A percentile compares a stretch with the other conserved stretches of the same genome.
phyloP scores from a whole-genome alignment of 2,329 filamentous ascomycete genomes.

The Fusarium equiseti region DNA sequence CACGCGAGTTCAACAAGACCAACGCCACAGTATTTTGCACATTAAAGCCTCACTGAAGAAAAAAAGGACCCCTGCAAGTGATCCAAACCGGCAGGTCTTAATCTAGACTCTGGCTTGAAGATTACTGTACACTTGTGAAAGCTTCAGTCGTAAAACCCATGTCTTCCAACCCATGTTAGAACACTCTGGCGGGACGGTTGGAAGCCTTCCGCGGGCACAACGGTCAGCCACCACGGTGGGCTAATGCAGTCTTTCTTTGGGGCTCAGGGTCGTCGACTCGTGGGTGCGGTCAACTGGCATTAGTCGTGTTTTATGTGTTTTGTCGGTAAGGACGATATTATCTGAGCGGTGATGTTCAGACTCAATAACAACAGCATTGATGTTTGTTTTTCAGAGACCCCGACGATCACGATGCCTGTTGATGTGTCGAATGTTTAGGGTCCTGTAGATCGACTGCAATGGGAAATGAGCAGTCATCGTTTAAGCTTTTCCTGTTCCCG shows the following conservation, averaged over 20 bases:
- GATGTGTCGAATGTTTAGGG: slow-evolving; percentile 23
- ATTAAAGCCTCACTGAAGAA: slow-evolving; percentile 23
- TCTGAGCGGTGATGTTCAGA: not conserved
- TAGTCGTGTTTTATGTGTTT: slow-evolving; percentile 6
- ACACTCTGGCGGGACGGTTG: slow-evolving; percentile 37
- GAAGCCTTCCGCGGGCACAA: slow-evolving; percentile 41
- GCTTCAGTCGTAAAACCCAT: slow-evolving; percentile 7
- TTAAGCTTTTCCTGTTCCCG: slow-evolving; percentile 43
- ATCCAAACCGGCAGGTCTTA: slow-evolving; percentile 36
- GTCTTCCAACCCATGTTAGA: not conserved
- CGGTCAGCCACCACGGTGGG: slow-evolving; percentile 31
- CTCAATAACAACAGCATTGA: not conserved
- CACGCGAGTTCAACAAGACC: slow-evolving; percentile 24
- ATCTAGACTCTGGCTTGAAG: not conserved
- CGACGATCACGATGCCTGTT: slow-evolving; percentile 31
- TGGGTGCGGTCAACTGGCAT: slow-evolving; percentile 27
- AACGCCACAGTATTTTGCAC: slow-evolving; percentile 23
- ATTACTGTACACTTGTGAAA: slow-evolving; percentile 1
- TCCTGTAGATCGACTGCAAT: slow-evolving; percentile 35
- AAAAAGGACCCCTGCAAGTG: slow-evolving; percentile 31
- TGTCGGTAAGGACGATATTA: slow-evolving; percentile 14
- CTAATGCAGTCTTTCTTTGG: slow-evolving; percentile 44
- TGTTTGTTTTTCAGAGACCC: not conserved
- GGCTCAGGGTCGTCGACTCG: slow-evolving; percentile 31
- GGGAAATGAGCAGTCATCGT: slow-evolving; percentile 39